Conservation (phyloP, 306 rosid species). For the Styphnolobium japonicum region DNA sequence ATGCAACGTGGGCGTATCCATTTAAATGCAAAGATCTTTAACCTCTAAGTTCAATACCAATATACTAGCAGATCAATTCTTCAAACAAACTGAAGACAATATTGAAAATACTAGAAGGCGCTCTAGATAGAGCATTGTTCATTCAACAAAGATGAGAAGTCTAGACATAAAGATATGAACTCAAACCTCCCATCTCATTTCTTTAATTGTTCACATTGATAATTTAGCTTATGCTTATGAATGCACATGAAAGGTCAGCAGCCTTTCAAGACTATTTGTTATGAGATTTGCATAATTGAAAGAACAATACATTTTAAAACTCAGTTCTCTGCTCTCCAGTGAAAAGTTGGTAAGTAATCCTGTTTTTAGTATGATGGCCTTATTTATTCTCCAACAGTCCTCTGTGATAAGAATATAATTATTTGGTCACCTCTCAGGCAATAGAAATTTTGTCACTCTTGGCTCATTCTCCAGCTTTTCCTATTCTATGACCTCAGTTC, state of each 20-base stretch:
- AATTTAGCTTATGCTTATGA: conserved; percentile 2
- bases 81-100: neutral
- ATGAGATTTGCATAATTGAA: neutral
- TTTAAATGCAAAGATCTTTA: neutral
- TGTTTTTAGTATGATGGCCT: neutral
- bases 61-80: conserved; percentile 5
- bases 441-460: neutral
- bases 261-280: neutral
- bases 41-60: neutral
- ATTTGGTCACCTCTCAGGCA: neutral
- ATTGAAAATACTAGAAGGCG: neutral
- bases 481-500: conserved; percentile 15
- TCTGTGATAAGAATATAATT: conserved; percentile 3
- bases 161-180: neutral
- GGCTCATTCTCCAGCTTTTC: neutral
- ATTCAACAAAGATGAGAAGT: neutral
- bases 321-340: neutral
- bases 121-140: neutral
- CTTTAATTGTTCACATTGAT: neutral
- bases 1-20: neutral
- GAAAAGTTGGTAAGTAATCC: conserved; percentile 3
- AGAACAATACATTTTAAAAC: conserved; percentile 11
- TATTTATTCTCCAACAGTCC: conserved; percentile 1
- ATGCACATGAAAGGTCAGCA: neutral
- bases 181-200: conserved; percentile 16